Evolutionary conservation across 805 yeast species (phyloP), one percentile per base, ranked within the genome.

Genomic region (Candida sphagnicola): DNA sequence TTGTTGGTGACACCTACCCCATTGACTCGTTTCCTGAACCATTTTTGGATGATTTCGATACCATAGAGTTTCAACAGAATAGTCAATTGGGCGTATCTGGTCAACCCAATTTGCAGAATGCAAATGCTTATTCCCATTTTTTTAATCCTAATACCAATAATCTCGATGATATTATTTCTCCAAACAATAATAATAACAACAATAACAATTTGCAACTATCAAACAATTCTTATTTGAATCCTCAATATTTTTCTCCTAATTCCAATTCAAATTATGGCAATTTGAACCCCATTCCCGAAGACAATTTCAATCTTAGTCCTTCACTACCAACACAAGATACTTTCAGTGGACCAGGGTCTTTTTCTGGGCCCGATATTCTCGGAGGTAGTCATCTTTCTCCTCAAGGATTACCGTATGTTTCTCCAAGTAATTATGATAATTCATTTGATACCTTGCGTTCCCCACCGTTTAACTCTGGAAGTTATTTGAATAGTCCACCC

Each of bases 191-290:
- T 16, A 31, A 34, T 28, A 40, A 24, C 17, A 35, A 34, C 17
- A 18, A 26, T 23, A 36, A 19, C 29, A 39, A 35, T 38, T 25
- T 28, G 38, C 35, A 17, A 21, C 28, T 28, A 16, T 40, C 24
- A 8, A 31, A 31, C 26, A 36, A 39, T 26, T 28, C 49, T 35
- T 64, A 64, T 33, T 42, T 61, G 18, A 60, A 62, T 28, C 56
- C 70, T 4, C 70, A 65, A 41, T 68, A 67, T 45, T 69, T 69
- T 37, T 65, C 71, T 4, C 74, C 74, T 3, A 57, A 62, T 8
- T 51, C 55, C 10, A 52, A 56, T 25, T 43, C 47, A 39, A 49
- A 53, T 37, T 62, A 48, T 39, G 50, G 53, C 45, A 45, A 53
- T 28, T 54, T 65, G 30, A 58, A 61, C 40, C 47, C 65, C 2